These are phyloP conservation scores for Astrothelium macrocarpum DNA, from an alignment of 495 filamentous ascomycete species.

Conservation along the genomic window DNA sequence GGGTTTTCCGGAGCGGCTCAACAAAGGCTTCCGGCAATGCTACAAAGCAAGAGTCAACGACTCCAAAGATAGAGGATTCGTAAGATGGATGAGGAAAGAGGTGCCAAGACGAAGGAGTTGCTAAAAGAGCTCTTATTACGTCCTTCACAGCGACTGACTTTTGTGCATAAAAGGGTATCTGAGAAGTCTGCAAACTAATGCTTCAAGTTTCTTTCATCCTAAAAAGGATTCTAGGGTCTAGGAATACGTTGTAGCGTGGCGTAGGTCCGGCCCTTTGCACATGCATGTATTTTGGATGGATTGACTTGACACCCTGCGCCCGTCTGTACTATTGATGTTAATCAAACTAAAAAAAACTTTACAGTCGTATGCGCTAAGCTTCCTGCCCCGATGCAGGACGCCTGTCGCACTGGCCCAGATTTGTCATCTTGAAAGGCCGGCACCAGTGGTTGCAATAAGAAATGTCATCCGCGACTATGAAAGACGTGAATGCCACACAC, in stretches of 20 bases:
- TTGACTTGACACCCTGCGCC: neutral
- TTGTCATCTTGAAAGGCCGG: no score
- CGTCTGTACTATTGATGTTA: neutral
- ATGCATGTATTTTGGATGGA: neutral
- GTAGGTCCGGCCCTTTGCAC: neutral
- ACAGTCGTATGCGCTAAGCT: no score
- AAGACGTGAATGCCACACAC: no score
- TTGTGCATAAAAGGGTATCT: neutral
- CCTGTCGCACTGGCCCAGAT: no score
- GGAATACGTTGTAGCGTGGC: neutral
- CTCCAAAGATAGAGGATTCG: neutral
- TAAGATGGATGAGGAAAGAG: neutral
- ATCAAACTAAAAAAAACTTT: neutral
- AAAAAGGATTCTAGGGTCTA: neutral
- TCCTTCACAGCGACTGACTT: neutral
- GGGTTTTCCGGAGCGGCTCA: neutral
- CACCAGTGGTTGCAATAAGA: no score
- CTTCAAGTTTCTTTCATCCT: neutral
- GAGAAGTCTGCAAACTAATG: neutral
- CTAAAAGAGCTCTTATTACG: neutral
- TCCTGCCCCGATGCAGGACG: no score
- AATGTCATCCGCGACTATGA: no score
- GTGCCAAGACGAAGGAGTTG: neutral
- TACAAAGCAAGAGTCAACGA: neutral
- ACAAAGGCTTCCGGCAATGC: neutral